phyloP scores from a whole-genome alignment of 2,329 filamentous ascomycete genomes.

The Trichophyton verrucosum region DNA sequence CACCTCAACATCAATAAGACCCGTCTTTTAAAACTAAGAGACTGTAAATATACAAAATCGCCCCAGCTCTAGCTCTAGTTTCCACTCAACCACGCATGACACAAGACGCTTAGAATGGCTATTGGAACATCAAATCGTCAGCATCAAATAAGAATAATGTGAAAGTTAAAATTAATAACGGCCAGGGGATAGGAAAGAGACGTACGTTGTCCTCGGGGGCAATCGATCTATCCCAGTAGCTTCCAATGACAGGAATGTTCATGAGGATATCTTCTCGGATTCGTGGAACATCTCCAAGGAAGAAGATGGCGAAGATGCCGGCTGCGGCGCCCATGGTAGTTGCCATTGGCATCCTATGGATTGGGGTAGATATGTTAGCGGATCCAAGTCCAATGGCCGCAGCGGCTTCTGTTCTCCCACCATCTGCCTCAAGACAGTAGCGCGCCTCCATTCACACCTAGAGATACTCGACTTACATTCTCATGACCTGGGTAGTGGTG shows the following conservation, averaged over 20 bases:
- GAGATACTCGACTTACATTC: slow-evolving; percentile 30
- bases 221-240: slow-evolving; percentile 46
- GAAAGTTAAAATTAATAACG: not conserved
- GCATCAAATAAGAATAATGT: not conserved
- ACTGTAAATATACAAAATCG: slow-evolving; percentile 1
- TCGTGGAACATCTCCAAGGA: slow-evolving; percentile 52
- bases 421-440: not conserved
- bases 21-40: not conserved
- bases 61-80: not conserved
- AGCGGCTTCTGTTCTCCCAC: not conserved
- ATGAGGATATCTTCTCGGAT: slow-evolving; percentile 51
- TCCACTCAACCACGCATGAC: not conserved
- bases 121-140: not conserved
- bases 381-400: slow-evolving; percentile 1
- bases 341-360: slow-evolving; percentile 34
- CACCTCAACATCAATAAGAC: not conserved
- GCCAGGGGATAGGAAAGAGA: slow-evolving; percentile 8
- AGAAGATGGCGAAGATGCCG: slow-evolving; percentile 49
- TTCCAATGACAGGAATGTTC: slow-evolving; percentile 47
- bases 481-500: slow-evolving; percentile 29
- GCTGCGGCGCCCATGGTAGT: slow-evolving; percentile 45
- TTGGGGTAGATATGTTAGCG: slow-evolving; percentile 1
- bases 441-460: not conserved
- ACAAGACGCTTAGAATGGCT: slow-evolving; percentile 1
- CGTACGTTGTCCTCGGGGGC: slow-evolving; percentile 51